Evolutionary conservation across 1,284 basidiomycete species (phyloP).

Genomic region (Marasmius sp.): DNA sequence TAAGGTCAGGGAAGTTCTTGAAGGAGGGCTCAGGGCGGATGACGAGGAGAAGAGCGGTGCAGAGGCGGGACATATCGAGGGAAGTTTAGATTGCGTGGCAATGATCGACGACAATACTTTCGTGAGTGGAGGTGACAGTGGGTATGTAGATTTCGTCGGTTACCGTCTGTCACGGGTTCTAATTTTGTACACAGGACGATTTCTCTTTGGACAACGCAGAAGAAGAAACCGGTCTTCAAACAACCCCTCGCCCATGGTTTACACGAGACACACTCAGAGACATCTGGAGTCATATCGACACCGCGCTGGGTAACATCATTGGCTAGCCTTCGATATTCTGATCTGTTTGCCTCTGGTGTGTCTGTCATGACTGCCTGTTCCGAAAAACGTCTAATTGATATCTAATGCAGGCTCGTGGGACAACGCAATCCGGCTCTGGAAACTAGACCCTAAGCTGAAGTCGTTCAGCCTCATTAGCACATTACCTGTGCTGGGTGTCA

Average conservation of each 20-base stretch:
- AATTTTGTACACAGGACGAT: slow-evolving; percentile 61
- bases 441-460: slow-evolving; percentile 73
- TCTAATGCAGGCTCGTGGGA: slow-evolving; percentile 82
- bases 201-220: slow-evolving; percentile 89
- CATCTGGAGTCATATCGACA: slow-evolving; percentile 71
- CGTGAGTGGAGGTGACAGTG: slow-evolving; percentile 93
- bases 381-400: slow-evolving; percentile 2
- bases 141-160: slow-evolving; percentile 48
- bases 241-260: slow-evolving; percentile 86
- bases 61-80: slow-evolving; percentile 73
- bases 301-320: slow-evolving; percentile 93
- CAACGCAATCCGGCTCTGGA: slow-evolving; percentile 87
- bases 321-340: slow-evolving; percentile 82
- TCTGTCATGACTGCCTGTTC: slow-evolving; percentile 6
- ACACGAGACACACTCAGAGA: slow-evolving; percentile 65
- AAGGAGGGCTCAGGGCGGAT: slow-evolving; percentile 70
- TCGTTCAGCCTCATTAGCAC: slow-evolving; percentile 71
- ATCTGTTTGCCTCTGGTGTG: slow-evolving; percentile 86
- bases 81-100: slow-evolving; percentile 87
- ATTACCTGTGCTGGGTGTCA: slow-evolving; percentile 71
- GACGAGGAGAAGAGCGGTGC: slow-evolving; percentile 38
- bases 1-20: slow-evolving; percentile 75
- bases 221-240: slow-evolving; percentile 95
- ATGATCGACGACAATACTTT: slow-evolving; percentile 96
- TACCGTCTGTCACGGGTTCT: slow-evolving; percentile 3